Conservation (phyloP, 192 early-diverging fungal species). For the Backusella australiensis region DNA sequence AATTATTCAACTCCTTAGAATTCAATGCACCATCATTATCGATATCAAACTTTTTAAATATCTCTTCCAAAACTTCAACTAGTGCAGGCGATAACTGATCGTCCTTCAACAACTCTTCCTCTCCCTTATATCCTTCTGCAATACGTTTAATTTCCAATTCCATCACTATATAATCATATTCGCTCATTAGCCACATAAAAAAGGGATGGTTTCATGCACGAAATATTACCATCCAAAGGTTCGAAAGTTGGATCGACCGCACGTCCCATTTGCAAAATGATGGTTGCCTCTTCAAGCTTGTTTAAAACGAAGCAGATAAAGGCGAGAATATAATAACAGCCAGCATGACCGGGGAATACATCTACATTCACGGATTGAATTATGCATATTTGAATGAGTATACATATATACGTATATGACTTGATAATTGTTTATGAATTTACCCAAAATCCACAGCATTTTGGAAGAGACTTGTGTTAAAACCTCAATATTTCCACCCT, state of each 20-base stretch:
- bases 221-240: slow-evolving; percentile 42
- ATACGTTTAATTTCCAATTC: slow-evolving; percentile 49
- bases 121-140: slow-evolving; percentile 42
- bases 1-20: slow-evolving; percentile 41
- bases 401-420: not conserved
- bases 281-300: slow-evolving; percentile 48
- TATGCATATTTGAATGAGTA: not conserved
- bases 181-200: not conserved
- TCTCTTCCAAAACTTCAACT: slow-evolving; percentile 35
- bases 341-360: slow-evolving; percentile 50
- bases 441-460: slow-evolving; percentile 51
- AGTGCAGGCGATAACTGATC: slow-evolving; percentile 38
- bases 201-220: not conserved
- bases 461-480: slow-evolving; percentile 45
- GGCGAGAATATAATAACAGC: slow-evolving; percentile 52
- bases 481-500: slow-evolving; percentile 34
- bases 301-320: slow-evolving; percentile 53
- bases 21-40: slow-evolving; percentile 45
- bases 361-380: slow-evolving; percentile 24
- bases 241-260: slow-evolving; percentile 50
- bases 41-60: slow-evolving; percentile 49
- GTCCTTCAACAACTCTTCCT: slow-evolving; percentile 36
- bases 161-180: slow-evolving; percentile 33
- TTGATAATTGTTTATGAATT: not conserved
- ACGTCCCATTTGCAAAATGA: slow-evolving; percentile 48